These are phyloP conservation scores for Xylaria sp. DNA, from an alignment of 2,329 filamentous ascomycete species.

Conservation along the genomic window DNA sequence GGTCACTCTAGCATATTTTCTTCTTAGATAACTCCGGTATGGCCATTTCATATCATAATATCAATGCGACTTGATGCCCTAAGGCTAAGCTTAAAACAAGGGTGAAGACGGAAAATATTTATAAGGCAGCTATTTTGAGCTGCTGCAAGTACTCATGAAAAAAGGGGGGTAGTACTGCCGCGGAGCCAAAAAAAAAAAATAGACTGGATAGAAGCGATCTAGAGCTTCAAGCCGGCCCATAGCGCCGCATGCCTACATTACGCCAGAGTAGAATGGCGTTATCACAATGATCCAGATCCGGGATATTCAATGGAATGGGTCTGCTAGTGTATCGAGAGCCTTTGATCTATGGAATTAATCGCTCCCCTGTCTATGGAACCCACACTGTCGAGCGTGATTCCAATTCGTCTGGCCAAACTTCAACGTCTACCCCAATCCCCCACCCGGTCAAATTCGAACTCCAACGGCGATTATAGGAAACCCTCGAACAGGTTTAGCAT, in stretches of 20 bases:
- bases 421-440: conserved; percentile 1
- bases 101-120: background rate
- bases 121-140: background rate
- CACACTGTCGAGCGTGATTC: background rate
- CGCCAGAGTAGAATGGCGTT: background rate
- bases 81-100: background rate
- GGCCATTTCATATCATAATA: background rate
- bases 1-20: no score
- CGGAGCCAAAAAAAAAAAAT: background rate
- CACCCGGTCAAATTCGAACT: background rate
- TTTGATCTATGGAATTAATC: conserved; percentile 1
- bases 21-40: background rate
- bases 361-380: conserved; percentile 1
- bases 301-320: conserved; percentile 3
- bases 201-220: background rate
- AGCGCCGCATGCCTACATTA: background rate
- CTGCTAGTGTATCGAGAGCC: background rate
- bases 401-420: background rate
- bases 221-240: background rate
- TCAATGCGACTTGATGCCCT: background rate
- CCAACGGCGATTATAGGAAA: conserved; percentile 3
- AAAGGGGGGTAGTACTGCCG: background rate
- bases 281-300: background rate
- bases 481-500: conserved; percentile 2
- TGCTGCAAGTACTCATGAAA: background rate